Percentiles rank a stretch among this genome's conserved stretches.
Evolutionary conservation across 2,329 filamentous ascomycete genomes (phyloP).

Genomic region (Cladobotryum protrusum): DNA sequence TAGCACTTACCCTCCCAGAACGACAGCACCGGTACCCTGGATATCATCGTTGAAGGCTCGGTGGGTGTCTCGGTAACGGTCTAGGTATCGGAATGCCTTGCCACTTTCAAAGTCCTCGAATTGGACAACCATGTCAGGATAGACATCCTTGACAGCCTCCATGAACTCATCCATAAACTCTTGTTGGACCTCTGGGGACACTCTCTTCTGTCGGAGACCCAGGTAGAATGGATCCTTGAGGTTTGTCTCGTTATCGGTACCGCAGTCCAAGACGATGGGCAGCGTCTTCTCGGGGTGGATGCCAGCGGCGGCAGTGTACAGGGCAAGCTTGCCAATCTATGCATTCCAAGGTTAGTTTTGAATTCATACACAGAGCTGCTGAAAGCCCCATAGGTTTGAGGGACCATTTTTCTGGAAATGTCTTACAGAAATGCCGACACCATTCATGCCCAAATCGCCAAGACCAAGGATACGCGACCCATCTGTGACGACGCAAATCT

Average conservation of each 20-base stretch:
- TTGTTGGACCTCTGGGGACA: conserved; percentile 69
- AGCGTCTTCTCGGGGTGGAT: conserved; percentile 84
- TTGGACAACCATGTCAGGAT: conserved; percentile 67
- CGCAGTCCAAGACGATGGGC: conserved; percentile 61
- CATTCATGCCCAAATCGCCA: conserved; percentile 92
- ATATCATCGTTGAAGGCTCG: conserved; percentile 99
- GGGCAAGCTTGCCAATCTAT: conserved; percentile 81
- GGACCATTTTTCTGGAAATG: neutral
- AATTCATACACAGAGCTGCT: neutral
- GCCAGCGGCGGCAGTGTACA: conserved; percentile 93
- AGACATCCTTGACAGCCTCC: conserved; percentile 74
- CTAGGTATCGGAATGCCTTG: conserved; percentile 85
- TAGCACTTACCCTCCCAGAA: conserved; percentile 65
- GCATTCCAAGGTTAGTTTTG: conserved; percentile 20
- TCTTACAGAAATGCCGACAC: conserved; percentile 89
- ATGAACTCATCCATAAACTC: conserved; percentile 98
- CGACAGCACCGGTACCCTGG: conserved; percentile 93
- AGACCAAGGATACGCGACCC: conserved; percentile 89
- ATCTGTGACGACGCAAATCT: conserved; percentile 96
- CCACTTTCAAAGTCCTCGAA: conserved; percentile 97
- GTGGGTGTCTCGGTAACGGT: conserved; percentile 81
- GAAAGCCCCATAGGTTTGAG: neutral
- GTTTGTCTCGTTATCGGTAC: conserved; percentile 61
- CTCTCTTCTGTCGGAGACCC: conserved; percentile 77
- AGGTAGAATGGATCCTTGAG: conserved; percentile 74